Evolutionary conservation across 164 flowering plant species (phyloP), one percentile per base, ranked within the genome.

Genomic region (Berberis thunbergii): DNA sequence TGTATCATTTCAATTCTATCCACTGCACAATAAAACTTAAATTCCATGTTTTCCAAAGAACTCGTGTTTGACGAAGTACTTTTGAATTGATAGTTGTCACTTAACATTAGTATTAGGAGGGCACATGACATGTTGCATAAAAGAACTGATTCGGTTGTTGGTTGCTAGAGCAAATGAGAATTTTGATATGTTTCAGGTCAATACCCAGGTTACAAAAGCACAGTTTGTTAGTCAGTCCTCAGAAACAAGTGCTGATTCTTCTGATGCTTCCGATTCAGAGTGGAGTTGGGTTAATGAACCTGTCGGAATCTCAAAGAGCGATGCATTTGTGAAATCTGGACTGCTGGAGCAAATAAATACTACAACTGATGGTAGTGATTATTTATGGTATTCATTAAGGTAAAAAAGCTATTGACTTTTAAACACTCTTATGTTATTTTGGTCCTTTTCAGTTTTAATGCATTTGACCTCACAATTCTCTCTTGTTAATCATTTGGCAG

Each of bases 351-450:
- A 95, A 71, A 89, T 95, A 72, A 95, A 85, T 71, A 85, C 89
- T 4, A 91, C 99, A 55, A 89, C 99, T 70, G 99, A 95, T 76
- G 73, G 71, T 76, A 95, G 97, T 78, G 99, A 95, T 73, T 89
- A 95, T 69, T 74, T 95, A 70, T 95, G 99, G 99, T 95, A 95
- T 79, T 91, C 99, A 46, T 26, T 84, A 59, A 91, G 99, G 99
- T 95, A 80, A 44, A 53, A 53, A 13, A 26, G 4, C 41, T 62
- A 41, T 52, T 58, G 12, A 60, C 7, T 52, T 52, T 26, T 10
- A 11, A 52, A 48, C 60, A 54, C 64, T 38, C 49, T 38, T 1
- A 41, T 13, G 40, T 40, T 64, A n/a, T 53, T 60, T 45, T 11
- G 5, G 52, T 53, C 40, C 41, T 43, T 1, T 11, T 3, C 3